Evolutionary conservation across 2,329 filamentous ascomycete species (phyloP).

Genomic region (Tolypocladium paradoxum): DNA sequence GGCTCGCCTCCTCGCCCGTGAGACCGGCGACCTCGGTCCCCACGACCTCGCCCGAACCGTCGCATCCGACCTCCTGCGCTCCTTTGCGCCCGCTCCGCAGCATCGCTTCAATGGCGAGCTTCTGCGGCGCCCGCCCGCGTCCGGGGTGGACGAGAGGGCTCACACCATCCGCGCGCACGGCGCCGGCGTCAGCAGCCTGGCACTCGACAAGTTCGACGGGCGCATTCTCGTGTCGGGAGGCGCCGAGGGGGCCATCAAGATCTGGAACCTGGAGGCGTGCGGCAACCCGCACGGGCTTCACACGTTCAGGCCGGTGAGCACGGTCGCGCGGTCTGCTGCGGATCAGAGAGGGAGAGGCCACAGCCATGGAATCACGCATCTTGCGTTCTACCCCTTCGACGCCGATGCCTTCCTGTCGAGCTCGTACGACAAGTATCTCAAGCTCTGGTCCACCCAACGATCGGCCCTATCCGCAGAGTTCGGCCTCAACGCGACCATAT

Average conservation of each 20-base stretch:
- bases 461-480: slow-evolving; percentile 55
- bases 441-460: slow-evolving; percentile 59
- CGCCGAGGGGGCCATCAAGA: slow-evolving; percentile 69
- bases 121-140: slow-evolving; percentile 5
- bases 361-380: slow-evolving; percentile 62
- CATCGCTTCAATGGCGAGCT: slow-evolving; percentile 57
- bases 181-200: slow-evolving; percentile 67
- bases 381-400: slow-evolving; percentile 73
- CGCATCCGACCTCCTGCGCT: slow-evolving; percentile 53
- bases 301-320: slow-evolving; percentile 43
- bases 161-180: slow-evolving; percentile 54
- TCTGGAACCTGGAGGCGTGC: slow-evolving; percentile 74
- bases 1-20: slow-evolving; percentile 68
- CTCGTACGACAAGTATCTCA: slow-evolving; percentile 68
- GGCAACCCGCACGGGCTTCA: slow-evolving; percentile 31
- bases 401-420: slow-evolving; percentile 63
- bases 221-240: slow-evolving; percentile 71
- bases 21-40: slow-evolving; percentile 55
- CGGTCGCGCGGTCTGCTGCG: slow-evolving; percentile 31
- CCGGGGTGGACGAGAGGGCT: slow-evolving; percentile 15
- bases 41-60: slow-evolving; percentile 55
- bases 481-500: slow-evolving; percentile 55
- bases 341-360: slow-evolving; percentile 30
- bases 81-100: slow-evolving; percentile 56
- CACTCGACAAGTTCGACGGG: slow-evolving; percentile 74